phyloP scores from a whole-genome alignment of 2,329 filamentous ascomycete species.

The Elsinoe perseae region DNA sequence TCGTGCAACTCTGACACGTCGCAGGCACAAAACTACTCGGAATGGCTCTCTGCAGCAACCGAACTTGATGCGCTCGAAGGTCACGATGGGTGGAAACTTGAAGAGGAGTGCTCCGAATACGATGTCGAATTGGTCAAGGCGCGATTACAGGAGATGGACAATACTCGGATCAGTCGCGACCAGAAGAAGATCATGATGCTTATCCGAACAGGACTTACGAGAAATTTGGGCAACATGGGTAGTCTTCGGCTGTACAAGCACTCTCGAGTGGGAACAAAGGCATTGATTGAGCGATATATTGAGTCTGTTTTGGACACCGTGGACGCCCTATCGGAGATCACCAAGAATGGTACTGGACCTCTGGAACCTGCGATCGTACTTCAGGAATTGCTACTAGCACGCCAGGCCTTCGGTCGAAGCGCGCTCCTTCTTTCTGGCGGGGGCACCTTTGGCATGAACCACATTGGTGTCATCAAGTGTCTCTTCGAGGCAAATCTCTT shows the following conservation, averaged over 20 bases:
- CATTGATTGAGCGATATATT: conserved; percentile 79
- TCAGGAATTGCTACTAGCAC: conserved; percentile 61
- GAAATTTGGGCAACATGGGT: conserved; percentile 79
- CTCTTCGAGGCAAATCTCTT: conserved; percentile 67
- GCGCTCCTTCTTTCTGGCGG: conserved; percentile 77
- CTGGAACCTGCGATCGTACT: conserved; percentile 54
- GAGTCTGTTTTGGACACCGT: conserved; percentile 70
- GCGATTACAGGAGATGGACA: conserved; percentile 65
- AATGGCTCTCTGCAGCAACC: conserved; percentile 68
- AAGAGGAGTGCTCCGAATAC: conserved; percentile 61
- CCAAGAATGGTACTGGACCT: conserved; percentile 34
- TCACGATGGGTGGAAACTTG: conserved; percentile 72
- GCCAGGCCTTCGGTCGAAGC: conserved; percentile 77
- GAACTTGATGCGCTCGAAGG: conserved; percentile 74
- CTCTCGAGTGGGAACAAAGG: conserved; percentile 78
- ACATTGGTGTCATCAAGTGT: conserved; percentile 78
- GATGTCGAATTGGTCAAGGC: conserved; percentile 60
- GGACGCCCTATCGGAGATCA: conserved; percentile 57
- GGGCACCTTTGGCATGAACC: conserved; percentile 85
- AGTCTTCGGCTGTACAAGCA: conserved; percentile 75
- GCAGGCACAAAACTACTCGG: conserved; percentile 58
- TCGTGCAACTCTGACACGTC: conserved; percentile 18
- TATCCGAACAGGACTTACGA: conserved; percentile 69
- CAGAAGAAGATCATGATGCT: conserved; percentile 70
- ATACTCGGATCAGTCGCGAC: conserved; percentile 64